Conservation (phyloP, 2,329 filamentous ascomycete species). For the Pseudocercospora crystallina region DNA sequence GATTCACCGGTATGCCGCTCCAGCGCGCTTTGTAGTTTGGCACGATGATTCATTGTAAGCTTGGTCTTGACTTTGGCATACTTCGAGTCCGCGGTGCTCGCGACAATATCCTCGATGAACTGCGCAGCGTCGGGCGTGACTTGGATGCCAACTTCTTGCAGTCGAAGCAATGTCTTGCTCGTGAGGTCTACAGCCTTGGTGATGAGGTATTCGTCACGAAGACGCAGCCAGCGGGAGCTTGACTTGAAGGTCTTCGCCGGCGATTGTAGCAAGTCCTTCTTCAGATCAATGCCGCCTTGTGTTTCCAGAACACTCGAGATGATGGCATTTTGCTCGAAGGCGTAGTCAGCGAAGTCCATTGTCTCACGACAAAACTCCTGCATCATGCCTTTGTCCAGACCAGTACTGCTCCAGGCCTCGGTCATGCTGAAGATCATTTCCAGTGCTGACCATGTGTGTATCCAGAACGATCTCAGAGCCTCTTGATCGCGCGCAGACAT, state of each 20-base stretch:
- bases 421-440: constrained; percentile 79
- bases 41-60: constrained; percentile 76
- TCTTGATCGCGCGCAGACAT: constrained; percentile 57
- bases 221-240: constrained; percentile 71
- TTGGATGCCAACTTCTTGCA: constrained; percentile 75
- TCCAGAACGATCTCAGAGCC: constrained; percentile 77
- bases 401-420: constrained; percentile 73
- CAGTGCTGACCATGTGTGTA: constrained; percentile 76
- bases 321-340: constrained; percentile 82
- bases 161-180: constrained; percentile 75
- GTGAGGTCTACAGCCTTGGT: constrained; percentile 79
- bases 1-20: constrained; percentile 51
- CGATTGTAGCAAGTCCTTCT: too few relatives aligned
- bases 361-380: constrained; percentile 90
- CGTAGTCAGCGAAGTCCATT: constrained; percentile 86
- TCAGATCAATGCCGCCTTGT: constrained; percentile 37
- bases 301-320: constrained; percentile 67
- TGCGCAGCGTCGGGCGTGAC: constrained; percentile 60
- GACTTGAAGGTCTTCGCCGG: neutral
- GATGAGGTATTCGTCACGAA: constrained; percentile 84
- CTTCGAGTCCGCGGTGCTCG: constrained; percentile 31
- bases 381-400: constrained; percentile 75
- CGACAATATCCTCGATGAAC: constrained; percentile 67
- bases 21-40: constrained; percentile 68
- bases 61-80: constrained; percentile 68